Conservation (phyloP, 768 basidiomycete genomes). For the Phaffia tasmanica region DNA sequence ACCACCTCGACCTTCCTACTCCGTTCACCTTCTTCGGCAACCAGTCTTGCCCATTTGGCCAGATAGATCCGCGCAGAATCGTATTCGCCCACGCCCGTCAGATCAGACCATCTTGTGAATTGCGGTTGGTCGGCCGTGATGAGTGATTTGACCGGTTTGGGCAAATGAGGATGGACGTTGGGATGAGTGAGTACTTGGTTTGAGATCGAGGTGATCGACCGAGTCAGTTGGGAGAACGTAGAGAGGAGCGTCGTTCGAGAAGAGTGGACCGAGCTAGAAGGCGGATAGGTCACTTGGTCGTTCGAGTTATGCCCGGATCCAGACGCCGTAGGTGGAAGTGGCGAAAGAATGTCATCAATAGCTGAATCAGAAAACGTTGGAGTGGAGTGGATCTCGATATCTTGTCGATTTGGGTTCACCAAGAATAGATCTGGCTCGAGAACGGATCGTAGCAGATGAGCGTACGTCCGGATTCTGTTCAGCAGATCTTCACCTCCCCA, state of each 20-base stretch:
- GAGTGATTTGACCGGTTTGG: conserved; percentile 63
- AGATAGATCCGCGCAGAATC: conserved; percentile 93
- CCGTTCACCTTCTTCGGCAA: conserved; percentile 94
- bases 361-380: conserved; percentile 72
- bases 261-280: conserved; percentile 42
- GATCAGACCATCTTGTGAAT: conserved; percentile 12
- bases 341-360: conserved; percentile 73
- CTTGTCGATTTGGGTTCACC: conserved; percentile 82
- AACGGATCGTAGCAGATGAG: conserved; percentile 70
- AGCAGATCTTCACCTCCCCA: conserved; percentile 87
- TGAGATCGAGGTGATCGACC: conserved; percentile 38
- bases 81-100: conserved; percentile 63
- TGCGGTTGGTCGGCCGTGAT: conserved; percentile 20
- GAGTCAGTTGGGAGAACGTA: conserved; percentile 86
- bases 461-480: conserved; percentile 60
- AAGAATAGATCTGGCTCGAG: conserved; percentile 78
- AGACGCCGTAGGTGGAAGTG: conserved; percentile 70
- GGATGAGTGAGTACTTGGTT: conserved; percentile 69
- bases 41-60: conserved; percentile 83
- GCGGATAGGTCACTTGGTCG: conserved; percentile 20
- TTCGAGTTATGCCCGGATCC: conserved; percentile 34
- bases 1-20: conserved; percentile 62
- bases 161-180: conserved; percentile 88
- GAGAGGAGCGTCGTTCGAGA: conserved; percentile 71
- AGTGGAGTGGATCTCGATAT: conserved; percentile 67